Evolutionary conservation across 371 early-diverging fungal genomes (phyloP).

Genomic region (Actinomortierella wolfii): DNA sequence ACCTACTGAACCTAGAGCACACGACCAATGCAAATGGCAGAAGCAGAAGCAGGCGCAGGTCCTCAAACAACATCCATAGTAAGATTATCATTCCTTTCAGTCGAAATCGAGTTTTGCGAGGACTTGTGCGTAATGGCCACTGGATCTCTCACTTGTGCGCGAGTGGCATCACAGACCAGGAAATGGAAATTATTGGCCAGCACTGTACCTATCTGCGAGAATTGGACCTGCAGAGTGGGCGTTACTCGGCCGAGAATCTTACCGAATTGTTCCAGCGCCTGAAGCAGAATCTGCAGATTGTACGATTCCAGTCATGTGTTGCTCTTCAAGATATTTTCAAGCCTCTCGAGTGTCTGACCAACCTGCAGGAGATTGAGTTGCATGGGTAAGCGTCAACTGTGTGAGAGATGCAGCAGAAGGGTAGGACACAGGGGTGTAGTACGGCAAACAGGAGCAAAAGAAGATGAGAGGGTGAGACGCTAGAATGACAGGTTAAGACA

Average conservation of each 20-base stretch:
- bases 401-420: no score
- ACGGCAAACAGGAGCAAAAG: no score
- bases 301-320: constrained; percentile 30
- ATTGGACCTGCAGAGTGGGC: constrained; percentile 37
- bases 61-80: background rate
- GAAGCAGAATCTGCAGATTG: constrained; percentile 17
- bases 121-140: constrained; percentile 25
- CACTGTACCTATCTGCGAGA: constrained; percentile 31
- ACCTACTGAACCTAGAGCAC: no score
- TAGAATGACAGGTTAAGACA: no score
- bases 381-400: no score
- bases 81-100: constrained; percentile 15
- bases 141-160: constrained; percentile 30
- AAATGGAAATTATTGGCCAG: constrained; percentile 21
- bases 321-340: constrained; percentile 31
- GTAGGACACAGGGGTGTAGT: no score
- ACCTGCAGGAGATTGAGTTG: constrained; percentile 34
- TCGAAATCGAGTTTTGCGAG: constrained; percentile 25
- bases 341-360: constrained; percentile 16
- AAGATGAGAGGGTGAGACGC: no score
- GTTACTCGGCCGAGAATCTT: constrained; percentile 29
- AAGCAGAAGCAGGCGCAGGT: background rate
- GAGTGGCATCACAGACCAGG: constrained; percentile 39
- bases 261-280: constrained; percentile 27
- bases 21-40: no score